Percentiles rank a stretch among this genome's conserved stretches.
phyloP scores from a whole-genome alignment of 164 flowering plant species.

The Stephania japonica region DNA sequence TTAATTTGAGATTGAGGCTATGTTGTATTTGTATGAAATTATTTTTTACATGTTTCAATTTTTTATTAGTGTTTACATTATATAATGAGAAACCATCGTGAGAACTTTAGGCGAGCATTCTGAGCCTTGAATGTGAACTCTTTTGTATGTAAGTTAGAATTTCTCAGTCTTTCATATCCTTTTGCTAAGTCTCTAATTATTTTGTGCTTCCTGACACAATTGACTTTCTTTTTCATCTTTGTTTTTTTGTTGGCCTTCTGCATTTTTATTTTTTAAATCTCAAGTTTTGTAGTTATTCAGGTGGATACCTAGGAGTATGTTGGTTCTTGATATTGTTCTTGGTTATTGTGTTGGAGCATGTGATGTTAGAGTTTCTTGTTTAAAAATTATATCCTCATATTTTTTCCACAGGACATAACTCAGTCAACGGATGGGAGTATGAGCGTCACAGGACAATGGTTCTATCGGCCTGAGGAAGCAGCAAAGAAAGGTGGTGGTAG shows the following conservation, averaged over 20 bases:
- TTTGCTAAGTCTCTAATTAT: background rate
- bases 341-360: background rate
- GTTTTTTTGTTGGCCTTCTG: background rate
- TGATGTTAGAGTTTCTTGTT: background rate
- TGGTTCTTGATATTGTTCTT: background rate
- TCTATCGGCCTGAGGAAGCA: conserved; percentile 98
- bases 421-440: conserved; percentile 54
- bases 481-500: conserved; percentile 71
- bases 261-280: background rate
- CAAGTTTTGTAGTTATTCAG: background rate
- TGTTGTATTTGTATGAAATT: too few species aligned
- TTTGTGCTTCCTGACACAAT: background rate
- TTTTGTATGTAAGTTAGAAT: too few species aligned
- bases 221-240: background rate
- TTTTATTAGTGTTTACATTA: too few species aligned
- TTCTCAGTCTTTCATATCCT: too few species aligned
- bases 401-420: conserved; percentile 57
- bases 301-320: too few species aligned
- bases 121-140: too few species aligned
- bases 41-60: too few species aligned
- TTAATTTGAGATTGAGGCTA: too few species aligned
- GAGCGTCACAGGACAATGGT: conserved; percentile 92
- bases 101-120: too few species aligned
- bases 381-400: background rate
- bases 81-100: too few species aligned